These are phyloP conservation scores for Suhomyces yuchorum DNA, from an alignment of 1,139 yeast genomes.

Conservation along the genomic window DNA sequence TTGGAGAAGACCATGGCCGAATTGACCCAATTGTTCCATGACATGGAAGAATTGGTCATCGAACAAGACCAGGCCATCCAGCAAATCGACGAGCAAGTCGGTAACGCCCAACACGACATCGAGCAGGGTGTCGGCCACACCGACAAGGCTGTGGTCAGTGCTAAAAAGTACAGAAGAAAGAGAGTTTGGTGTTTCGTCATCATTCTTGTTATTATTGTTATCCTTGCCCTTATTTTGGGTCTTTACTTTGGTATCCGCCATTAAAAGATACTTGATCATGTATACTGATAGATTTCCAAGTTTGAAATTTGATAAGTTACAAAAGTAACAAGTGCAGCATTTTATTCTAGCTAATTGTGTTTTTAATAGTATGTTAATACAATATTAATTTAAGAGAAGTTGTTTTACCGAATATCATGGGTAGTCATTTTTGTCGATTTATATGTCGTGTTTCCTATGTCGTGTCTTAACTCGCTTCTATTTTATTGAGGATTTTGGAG, in stretches of 20 bases:
- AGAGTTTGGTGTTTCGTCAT: conserved; percentile 84
- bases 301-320: conserved; percentile 10
- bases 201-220: conserved; percentile 57
- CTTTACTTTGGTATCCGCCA: conserved; percentile 41
- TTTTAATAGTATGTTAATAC: conserved; percentile 11
- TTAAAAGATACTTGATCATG: conserved; percentile 11
- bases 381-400: background rate
- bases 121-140: conserved; percentile 96
- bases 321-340: conserved; percentile 13
- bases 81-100: conserved; percentile 79
- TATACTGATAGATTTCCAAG: conserved; percentile 13
- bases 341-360: conserved; percentile 8
- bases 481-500: too few relatives aligned
- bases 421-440: background rate
- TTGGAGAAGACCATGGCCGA: conserved; percentile 96
- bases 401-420: background rate
- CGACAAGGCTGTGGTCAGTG: conserved; percentile 83
- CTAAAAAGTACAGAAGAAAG: conserved; percentile 89
- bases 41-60: conserved; percentile 94
- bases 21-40: conserved; percentile 89
- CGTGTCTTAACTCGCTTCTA: too few relatives aligned
- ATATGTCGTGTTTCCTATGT: background rate
- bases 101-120: conserved; percentile 82
- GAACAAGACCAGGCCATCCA: conserved; percentile 92
- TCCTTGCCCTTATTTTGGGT: conserved; percentile 69